Evolutionary conservation across 2,329 filamentous ascomycete genomes (phyloP).

Genomic region (Lachnellula cervina): DNA sequence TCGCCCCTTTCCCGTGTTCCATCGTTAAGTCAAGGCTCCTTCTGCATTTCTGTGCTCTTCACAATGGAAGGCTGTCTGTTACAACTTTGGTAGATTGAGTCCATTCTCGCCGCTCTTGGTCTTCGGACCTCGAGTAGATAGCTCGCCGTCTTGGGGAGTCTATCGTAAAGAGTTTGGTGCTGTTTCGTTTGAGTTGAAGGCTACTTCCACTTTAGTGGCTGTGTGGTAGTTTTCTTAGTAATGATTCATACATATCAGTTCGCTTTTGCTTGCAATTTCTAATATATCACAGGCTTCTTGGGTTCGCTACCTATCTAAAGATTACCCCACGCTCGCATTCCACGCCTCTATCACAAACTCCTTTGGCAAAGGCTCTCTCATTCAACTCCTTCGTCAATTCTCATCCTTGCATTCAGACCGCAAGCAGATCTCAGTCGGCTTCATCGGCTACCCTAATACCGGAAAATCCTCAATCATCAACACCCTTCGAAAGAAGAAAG

Average conservation of each 20-base stretch:
- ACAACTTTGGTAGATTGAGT: conserved; percentile 97
- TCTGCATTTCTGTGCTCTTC: conserved; percentile 54
- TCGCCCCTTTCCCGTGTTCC: conserved; percentile 21
- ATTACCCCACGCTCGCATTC: conserved; percentile 91
- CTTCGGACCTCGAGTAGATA: conserved; percentile 65
- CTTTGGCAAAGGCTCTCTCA: conserved; percentile 92
- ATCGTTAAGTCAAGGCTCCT: conserved; percentile 86
- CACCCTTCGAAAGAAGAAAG: conserved; percentile 88
- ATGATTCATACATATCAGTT: conserved; percentile 75
- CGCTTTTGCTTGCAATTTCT: conserved; percentile 29
- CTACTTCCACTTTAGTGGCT: conserved; percentile 61
- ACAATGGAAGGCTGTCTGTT: conserved; percentile 88
- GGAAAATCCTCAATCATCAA: conserved; percentile 98
- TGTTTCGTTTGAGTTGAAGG: conserved; percentile 99
- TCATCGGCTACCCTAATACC: conserved; percentile 75
- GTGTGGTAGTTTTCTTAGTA: conserved; percentile 94
- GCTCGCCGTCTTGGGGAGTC: conserved; percentile 80
- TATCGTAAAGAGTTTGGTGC: conserved; percentile 61
- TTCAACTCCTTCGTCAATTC: conserved; percentile 88
- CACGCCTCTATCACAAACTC: conserved; percentile 92
- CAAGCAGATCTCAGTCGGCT: conserved; percentile 90
- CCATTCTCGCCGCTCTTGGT: conserved; percentile 58
- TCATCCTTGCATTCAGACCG: conserved; percentile 81
- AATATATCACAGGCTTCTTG: conserved; percentile 68
- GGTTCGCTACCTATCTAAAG: conserved; percentile 83